Evolutionary conservation across 192 early-diverging fungal species (phyloP), one percentile per base, ranked within the genome.

Genomic region (Cladochytrium replicatum): DNA sequence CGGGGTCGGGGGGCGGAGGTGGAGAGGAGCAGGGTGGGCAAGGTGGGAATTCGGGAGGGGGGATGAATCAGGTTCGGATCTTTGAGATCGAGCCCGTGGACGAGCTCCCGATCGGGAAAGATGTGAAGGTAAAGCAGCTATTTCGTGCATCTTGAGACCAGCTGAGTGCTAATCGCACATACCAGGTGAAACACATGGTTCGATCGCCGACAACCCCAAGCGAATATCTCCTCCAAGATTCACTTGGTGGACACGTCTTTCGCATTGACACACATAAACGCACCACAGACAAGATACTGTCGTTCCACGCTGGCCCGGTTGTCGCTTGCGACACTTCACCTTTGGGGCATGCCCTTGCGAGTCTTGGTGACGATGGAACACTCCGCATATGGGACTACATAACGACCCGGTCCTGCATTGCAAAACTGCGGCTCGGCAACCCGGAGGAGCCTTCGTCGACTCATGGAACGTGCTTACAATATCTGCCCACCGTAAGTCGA

Each of bases 81-180:
- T 80, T 75, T 62, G 72, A 74, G 44, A 63, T 80, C 50, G 75
- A 80, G 49, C 67, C 71, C 39, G 43, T 72, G 0, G 77, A 79
- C 43, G 77, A 79, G 43, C 62, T 80, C 15, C 54, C 60, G 4
- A 53, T 80, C 38, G 77, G 71, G 32, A 72, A 75, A 43, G 73
- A 79, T 41, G 76, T 79, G 8, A 76, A 71, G 63, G 69, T 76
- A 55, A 40, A 25, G 40, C 26, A 2, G 23, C 24, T 50, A 32
- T 41, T 41, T 25, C 41, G 13, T 11, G 32, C 15, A 32, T 19
- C 29, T 0, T 13, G 15, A 13, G n/a, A 2, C 32, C 37, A 50
- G 19, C 48, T n/a, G 15, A 1, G 17, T 27, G 41, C 27, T 40
- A 29, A 19, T 21, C 29, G 15, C 24, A 52, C 17, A 74, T n/a